Base-by-base conservation (phyloP, 352 stramenopile species). In the Pythium sp. region DNA sequence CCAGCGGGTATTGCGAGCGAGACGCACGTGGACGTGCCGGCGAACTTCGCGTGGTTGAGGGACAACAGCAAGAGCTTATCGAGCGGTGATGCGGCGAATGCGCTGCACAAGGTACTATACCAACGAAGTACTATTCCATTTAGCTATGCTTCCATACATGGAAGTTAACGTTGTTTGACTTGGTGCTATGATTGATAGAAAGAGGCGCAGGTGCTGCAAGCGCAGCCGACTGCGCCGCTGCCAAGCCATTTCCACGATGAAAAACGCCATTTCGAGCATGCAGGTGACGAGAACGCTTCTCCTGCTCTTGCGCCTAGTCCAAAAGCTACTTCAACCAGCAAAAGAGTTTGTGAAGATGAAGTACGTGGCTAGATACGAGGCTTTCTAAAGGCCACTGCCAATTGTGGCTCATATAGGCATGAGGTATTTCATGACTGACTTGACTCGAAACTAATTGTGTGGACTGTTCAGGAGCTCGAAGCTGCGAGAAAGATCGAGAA, bases 1-100 rank as follows among this genome's bases (percentile, higher is more conserved):
- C 70, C 80, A 18, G 84, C 84, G 11, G 84, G 84, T 8, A 68
- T 86, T 7, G 60, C 73, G 34, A 84, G 64, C 56, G 28, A 30
- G 0, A 57, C 70, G 9, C 65, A 70, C 14, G 54, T 53, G 9
- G 54, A 55, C 0, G 75, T 72, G 24, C 81, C 81, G 8, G 28
- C 74, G 1, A 84, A 85, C 55, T 91, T 91, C 64, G 83, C 81
- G 12, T 91, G 83, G 82, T 20, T 57, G 14, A 55, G 58, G 20
- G 65, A 58, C 2, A 14, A 18, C 54, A 54, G n/a, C 8, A 58
- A n/a, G 12, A 36, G 51, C 24, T 24, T 18, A 24, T 51, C 6
- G 18, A 36, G 22, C 28, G n/a, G 54, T 24, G 18, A 1, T 24
- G 28, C 11, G 20, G 28, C 3, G 7, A 34, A 20, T 38, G 32